Conservation (phyloP, 2,329 filamentous ascomycete genomes). For the Colletotrichum limetticola region DNA sequence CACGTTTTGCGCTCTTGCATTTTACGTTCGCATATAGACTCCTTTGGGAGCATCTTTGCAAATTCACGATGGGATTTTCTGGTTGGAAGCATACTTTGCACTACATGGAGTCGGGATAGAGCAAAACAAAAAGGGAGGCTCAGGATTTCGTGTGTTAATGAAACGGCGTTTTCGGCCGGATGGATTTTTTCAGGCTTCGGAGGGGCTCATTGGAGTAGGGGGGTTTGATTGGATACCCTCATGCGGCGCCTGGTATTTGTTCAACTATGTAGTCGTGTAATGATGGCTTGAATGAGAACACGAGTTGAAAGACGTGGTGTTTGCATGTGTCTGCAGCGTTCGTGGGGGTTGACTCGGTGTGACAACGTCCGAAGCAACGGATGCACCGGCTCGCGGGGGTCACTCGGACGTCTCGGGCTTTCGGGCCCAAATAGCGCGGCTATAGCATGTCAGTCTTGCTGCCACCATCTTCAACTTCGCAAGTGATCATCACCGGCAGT, state of each 20-base stretch:
- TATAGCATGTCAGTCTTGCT: background rate
- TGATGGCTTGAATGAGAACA: constrained; percentile 6
- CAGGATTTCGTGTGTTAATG: background rate
- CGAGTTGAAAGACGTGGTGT: background rate
- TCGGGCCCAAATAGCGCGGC: background rate
- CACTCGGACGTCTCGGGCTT: background rate
- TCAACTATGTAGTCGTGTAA: background rate
- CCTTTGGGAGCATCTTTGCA: constrained; percentile 19
- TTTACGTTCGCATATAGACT: constrained; percentile 4
- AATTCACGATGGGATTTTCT: background rate
- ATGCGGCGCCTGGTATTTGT: constrained; percentile 19
- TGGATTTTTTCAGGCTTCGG: background rate
- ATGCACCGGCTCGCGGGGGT: background rate
- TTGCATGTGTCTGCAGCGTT: background rate
- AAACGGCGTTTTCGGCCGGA: constrained; percentile 20
- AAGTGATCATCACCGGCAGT: background rate
- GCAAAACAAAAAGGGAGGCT: constrained; percentile 16
- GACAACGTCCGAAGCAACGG: background rate
- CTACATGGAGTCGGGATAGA: constrained; percentile 31
- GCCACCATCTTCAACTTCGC: background rate
- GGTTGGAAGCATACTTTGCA: constrained; percentile 19
- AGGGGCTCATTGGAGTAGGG: constrained; percentile 27
- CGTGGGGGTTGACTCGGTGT: background rate
- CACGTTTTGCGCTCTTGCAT: background rate
- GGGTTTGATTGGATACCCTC: constrained; percentile 29